Percentiles rank a stretch among this genome's conserved stretches.
phyloP scores from a whole-genome alignment of 352 stramenopile genomes.

The Phytophthora citricola region DNA sequence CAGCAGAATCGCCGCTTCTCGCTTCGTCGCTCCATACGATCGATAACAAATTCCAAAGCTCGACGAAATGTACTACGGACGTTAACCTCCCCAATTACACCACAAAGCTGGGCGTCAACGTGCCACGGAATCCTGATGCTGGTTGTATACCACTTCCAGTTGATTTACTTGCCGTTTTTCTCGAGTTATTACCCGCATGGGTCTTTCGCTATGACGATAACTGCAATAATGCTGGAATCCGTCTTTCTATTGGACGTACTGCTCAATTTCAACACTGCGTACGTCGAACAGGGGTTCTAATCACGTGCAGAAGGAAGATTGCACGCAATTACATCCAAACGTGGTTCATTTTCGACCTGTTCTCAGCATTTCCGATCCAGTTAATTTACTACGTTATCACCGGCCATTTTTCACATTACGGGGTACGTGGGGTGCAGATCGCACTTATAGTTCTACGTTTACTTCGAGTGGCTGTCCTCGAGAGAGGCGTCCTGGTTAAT shows the following conservation, averaged over 20 bases:
- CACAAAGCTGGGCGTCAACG: conserved; percentile 11
- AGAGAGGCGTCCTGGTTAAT: conserved; percentile 15
- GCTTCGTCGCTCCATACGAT: conserved; percentile 2
- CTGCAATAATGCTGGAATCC: conserved; percentile 6
- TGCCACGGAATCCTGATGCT: conserved; percentile 10
- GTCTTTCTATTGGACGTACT: conserved; percentile 14
- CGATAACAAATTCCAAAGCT: conserved; percentile 1
- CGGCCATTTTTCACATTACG: not conserved
- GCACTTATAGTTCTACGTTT: conserved; percentile 33
- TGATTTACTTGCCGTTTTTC: conserved; percentile 16
- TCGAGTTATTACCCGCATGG: conserved; percentile 10
- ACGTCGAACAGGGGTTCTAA: conserved; percentile 11
- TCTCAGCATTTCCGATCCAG: conserved; percentile 14
- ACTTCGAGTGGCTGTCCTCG: conserved; percentile 8
- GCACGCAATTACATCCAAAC: conserved; percentile 13
- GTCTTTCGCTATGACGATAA: not conserved
- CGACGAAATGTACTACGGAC: not conserved
- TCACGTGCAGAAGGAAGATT: conserved; percentile 24
- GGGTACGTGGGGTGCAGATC: not conserved
- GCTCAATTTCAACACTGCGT: conserved; percentile 31
- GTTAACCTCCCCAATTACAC: conserved; percentile 3
- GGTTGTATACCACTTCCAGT: conserved; percentile 17
- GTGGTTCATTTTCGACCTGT: conserved; percentile 25
- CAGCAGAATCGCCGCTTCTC: conserved; percentile 3
- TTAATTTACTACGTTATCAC: not conserved